These are phyloP conservation scores for Phlyctochytrium bullatum DNA, from an alignment of 192 early-diverging fungal species.

Conservation along the genomic window DNA sequence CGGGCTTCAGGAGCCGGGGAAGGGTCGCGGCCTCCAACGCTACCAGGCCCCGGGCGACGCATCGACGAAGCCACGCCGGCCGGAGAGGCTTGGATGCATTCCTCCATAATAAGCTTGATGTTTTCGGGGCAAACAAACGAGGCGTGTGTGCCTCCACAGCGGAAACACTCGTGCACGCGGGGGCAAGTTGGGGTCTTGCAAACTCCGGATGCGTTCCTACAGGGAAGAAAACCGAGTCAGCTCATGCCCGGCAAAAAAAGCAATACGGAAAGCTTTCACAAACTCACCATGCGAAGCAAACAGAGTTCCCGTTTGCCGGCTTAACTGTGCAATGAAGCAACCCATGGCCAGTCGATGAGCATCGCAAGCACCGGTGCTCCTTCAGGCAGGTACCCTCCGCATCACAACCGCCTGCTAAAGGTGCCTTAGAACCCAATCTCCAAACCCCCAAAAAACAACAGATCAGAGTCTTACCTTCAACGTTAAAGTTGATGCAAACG, in stretches of 20 bases:
- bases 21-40: too few species aligned
- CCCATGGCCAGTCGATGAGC: slow-evolving; percentile 3
- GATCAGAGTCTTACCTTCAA: background rate
- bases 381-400: background rate
- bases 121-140: slow-evolving; percentile 3
- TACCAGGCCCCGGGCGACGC: too few species aligned
- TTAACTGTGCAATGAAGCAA: background rate
- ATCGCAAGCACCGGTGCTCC: slow-evolving; percentile 6
- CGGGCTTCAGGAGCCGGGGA: too few species aligned
- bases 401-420: background rate
- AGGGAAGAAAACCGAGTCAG: background rate
- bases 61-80: background rate
- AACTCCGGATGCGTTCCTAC: background rate
- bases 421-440: background rate
- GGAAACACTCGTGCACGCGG: slow-evolving; percentile 3
- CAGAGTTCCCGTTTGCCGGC: background rate
- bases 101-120: background rate
- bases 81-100: background rate
- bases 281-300: background rate
- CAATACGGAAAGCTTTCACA: background rate
- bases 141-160: background rate
- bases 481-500: slow-evolving; percentile 2
- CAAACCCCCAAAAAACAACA: background rate
- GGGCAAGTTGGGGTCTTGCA: background rate
- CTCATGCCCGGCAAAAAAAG: background rate